These are phyloP conservation scores for Fulvia fulva DNA, from an alignment of 2,329 filamentous ascomycete species.

Conservation along the genomic window DNA sequence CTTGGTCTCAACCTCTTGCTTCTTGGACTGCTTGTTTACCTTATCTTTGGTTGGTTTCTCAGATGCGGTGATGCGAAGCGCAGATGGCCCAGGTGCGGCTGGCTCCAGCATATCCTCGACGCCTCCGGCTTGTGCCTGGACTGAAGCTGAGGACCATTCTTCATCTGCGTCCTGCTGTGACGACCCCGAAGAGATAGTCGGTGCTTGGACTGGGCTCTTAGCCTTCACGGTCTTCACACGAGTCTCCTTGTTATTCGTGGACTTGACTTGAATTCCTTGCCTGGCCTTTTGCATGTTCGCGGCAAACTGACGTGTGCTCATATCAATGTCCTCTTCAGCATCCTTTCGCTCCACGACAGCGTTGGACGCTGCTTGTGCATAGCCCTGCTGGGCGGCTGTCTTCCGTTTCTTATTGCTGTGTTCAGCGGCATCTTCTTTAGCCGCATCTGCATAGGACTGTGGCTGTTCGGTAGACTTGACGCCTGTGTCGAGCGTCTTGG, in stretches of 20 bases:
- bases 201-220: slow-evolving; percentile 39
- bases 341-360: slow-evolving; percentile 31
- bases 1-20: slow-evolving; percentile 75
- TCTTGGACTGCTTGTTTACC: slow-evolving; percentile 56
- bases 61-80: slow-evolving; percentile 72
- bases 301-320: slow-evolving; percentile 72
- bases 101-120: slow-evolving; percentile 91
- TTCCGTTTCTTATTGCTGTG: slow-evolving; percentile 34
- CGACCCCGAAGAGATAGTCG: slow-evolving; percentile 53
- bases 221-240: slow-evolving; percentile 48
- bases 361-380: slow-evolving; percentile 8
- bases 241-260: slow-evolving; percentile 55
- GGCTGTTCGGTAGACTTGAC: background rate
- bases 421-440: slow-evolving; percentile 3
- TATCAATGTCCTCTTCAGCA: slow-evolving; percentile 54
- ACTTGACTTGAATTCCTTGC: slow-evolving; percentile 61
- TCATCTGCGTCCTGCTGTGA: slow-evolving; percentile 78
- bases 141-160: slow-evolving; percentile 70
- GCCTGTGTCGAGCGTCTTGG: background rate
- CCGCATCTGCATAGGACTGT: background rate
- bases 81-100: slow-evolving; percentile 61
- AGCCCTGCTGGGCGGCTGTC: slow-evolving; percentile 21
- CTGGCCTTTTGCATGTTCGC: slow-evolving; percentile 67
- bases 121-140: slow-evolving; percentile 59
- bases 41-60: slow-evolving; percentile 50